Conservation (phyloP, 441 rosid species). For the Croton setiger region DNA sequence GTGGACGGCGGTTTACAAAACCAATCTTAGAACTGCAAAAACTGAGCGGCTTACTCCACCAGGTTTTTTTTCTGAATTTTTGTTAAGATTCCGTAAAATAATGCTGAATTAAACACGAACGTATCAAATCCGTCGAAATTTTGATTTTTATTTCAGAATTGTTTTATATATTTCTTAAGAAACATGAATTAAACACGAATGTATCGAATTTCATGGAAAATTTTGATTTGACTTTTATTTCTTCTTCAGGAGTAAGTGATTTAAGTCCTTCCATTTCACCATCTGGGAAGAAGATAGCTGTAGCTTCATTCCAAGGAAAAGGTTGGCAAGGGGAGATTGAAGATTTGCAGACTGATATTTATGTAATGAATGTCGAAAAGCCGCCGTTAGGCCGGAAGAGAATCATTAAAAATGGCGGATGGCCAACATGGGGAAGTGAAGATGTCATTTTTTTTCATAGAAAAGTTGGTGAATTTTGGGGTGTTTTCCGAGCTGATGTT, state of each 20-base stretch:
- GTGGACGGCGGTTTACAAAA: conserved; percentile 3
- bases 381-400: not conserved
- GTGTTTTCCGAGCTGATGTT: not conserved
- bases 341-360: conserved; percentile 6
- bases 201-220: too few species aligned
- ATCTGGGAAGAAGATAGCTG: not conserved
- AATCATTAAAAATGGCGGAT: conserved; percentile 2
- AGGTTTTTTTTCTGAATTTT: not conserved
- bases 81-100: too few species aligned
- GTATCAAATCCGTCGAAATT: too few species aligned
- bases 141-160: too few species aligned
- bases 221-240: too few species aligned
- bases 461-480: not conserved
- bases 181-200: too few species aligned
- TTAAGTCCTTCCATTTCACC: conserved; percentile 4
- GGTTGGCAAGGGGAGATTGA: conserved; percentile 11
- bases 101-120: too few species aligned
- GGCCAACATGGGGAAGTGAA: conserved; percentile 16
- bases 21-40: conserved; percentile 4
- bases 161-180: too few species aligned
- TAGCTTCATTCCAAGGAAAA: conserved; percentile 11
- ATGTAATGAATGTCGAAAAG: conserved; percentile 7
- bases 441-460: conserved; percentile 1
- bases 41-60: not conserved
- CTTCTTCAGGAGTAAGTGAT: conserved; percentile 3